A percentile compares a stretch with the other conserved stretches of the same genome.
phyloP scores from a whole-genome alignment of 2,329 filamentous ascomycete species.

The Botrytis byssoidea region DNA sequence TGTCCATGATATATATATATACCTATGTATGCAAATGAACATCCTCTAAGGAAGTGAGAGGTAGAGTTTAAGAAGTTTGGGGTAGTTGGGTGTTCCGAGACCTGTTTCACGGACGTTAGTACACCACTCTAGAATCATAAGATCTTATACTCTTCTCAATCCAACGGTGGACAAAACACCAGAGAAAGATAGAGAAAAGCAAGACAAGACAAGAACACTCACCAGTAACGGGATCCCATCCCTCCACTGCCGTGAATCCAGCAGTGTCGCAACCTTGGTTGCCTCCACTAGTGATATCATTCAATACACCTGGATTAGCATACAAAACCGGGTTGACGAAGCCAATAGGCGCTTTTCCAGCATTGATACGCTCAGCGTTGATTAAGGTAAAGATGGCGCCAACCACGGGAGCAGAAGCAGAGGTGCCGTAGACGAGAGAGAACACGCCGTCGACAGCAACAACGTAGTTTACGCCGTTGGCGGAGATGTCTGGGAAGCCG shows the following conservation, averaged over 20 bases:
- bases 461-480: constrained; percentile 45
- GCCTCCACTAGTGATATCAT: constrained; percentile 41
- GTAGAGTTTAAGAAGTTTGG: constrained; percentile 7
- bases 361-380: constrained; percentile 58
- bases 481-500: constrained; percentile 49
- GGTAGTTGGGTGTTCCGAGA: constrained; percentile 20
- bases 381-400: constrained; percentile 56
- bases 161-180: neutral
- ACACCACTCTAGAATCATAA: neutral
- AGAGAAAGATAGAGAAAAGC: neutral
- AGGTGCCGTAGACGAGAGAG: constrained; percentile 50
- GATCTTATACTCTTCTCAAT: neutral
- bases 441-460: constrained; percentile 46
- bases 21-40: neutral
- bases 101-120: constrained; percentile 4
- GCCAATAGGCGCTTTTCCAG: constrained; percentile 46
- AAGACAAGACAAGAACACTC: neutral
- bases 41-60: constrained; percentile 11
- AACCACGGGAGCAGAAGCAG: constrained; percentile 42
- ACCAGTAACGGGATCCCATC: constrained; percentile 43
- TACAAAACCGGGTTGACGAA: constrained; percentile 47
- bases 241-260: constrained; percentile 36
- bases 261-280: constrained; percentile 42
- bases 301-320: constrained; percentile 34
- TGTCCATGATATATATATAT: neutral